Base-by-base conservation (phyloP, 352 stramenopile genomes). In the Hyaloperonospora brassicae region DNA sequence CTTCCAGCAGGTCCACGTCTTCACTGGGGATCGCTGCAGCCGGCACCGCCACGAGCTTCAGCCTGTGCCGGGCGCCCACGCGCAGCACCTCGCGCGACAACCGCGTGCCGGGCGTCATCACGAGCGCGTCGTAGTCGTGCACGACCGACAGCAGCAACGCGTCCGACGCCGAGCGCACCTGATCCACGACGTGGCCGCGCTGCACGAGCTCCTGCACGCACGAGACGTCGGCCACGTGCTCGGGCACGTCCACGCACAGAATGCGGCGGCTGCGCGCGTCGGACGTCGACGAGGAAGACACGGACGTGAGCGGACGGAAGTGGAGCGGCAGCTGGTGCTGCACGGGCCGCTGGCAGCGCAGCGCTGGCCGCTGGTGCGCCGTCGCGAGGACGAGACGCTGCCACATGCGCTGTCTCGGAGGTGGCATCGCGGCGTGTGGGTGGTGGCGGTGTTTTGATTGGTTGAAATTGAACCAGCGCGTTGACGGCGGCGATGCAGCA, bases 171-270 rank as follows among this genome's bases (percentile, higher is more conserved):
- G 63, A 55, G 47, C 67, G 61, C 21, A 80, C 47, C 43, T 86
- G 71, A 48, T 86, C 76, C 46, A 89, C 79, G 2, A 48, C 25
- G 59, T 87, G 73, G 55, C 79, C 79, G 52, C 79, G 76, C 56
- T 87, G 76, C 27, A 87, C 73, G 39, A 91, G 72, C 58, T 86
- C 71, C 43, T 84, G 76, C 4, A 86, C 72, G 50, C 73, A 84
- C 52, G 72, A 66, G 8, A 59, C 47, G 38, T 88, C 73, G 31
- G 75, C 64, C 40, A 85, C 50, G 1, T 68, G 57, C 42, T 68
- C 57, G 23, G 74, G 74, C 3, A 86, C 64, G 45, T 85, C 73
- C 13, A 89, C 69, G 24, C 74, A 89, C 22, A 89, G 62, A 44
- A 89, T 78, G 42, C 79, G 79, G 39, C 62, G 52, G 40, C 45